These are phyloP conservation scores for Diplocarpon rosae DNA, from an alignment of 2,329 filamentous ascomycete species.

Conservation along the genomic window DNA sequence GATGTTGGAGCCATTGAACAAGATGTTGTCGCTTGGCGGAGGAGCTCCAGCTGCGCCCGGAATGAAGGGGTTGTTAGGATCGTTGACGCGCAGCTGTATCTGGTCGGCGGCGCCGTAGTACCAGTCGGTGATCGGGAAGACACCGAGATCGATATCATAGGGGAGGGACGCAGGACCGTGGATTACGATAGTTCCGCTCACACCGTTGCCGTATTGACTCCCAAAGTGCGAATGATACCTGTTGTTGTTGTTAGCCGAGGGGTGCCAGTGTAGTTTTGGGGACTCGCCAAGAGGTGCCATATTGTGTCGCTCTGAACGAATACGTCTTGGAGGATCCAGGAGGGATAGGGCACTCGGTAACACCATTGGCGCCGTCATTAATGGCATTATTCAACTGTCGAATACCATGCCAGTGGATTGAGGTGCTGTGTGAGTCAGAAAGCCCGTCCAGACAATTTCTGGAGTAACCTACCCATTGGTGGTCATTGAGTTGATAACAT, in stretches of 20 bases:
- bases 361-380: slow-evolving; percentile 33
- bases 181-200: slow-evolving; percentile 48
- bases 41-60: neutral
- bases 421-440: slow-evolving; percentile 22
- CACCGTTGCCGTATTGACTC: slow-evolving; percentile 36
- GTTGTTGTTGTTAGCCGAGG: too few species aligned
- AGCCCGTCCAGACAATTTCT: too few species aligned
- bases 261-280: too few species aligned
- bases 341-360: slow-evolving; percentile 54
- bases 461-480: slow-evolving; percentile 32
- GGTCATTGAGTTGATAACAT: slow-evolving; percentile 50
- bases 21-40: slow-evolving; percentile 11
- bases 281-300: slow-evolving; percentile 38
- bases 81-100: neutral
- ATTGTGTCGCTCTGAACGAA: slow-evolving; percentile 18
- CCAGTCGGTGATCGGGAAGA: slow-evolving; percentile 20
- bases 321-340: slow-evolving; percentile 28
- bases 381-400: slow-evolving; percentile 34
- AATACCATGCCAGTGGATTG: slow-evolving; percentile 37
- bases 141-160: slow-evolving; percentile 51
- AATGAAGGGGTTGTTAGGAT: too few species aligned
- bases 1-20: slow-evolving; percentile 15
- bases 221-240: slow-evolving; percentile 47
- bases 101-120: slow-evolving; percentile 10
- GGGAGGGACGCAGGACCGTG: slow-evolving; percentile 44